Evolutionary conservation across 2,329 filamentous ascomycete genomes (phyloP), one percentile per base, ranked within the genome.

Genomic region (Cordyceps sp.): DNA sequence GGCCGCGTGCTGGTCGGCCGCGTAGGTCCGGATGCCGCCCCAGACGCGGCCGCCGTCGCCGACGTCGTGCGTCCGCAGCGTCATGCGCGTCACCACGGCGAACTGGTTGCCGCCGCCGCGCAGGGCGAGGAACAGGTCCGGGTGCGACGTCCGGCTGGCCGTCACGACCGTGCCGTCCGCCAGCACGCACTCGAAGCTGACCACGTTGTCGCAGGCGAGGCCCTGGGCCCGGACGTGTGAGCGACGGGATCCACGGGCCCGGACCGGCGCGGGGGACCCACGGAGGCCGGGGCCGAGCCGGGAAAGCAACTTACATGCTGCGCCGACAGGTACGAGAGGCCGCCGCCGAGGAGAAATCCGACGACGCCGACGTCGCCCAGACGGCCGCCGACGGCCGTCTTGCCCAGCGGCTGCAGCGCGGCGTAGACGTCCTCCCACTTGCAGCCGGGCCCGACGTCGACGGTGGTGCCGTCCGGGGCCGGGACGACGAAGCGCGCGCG

Each of bases 61-160:
- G 17, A 60, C 53, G 3, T 42, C 47, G 41, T 58, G 55, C 0
- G 58, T 57, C 38, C 58, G 47, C 10, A 69, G 44, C 7, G 57
- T 43, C 40, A 62, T 64, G 5, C 51, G 50, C 4, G 43, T 62
- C 6, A 66, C 58, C 37, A 67, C 55, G 28, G 66, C 68, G 37
- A 64, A 70, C 43, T 68, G 71, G 46, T 61, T 67, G n/a, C 62
- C 61, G 13, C 70, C 69, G 9, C 69, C 70, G 34, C 63, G 62
- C 4, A 73, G 55, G 1, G 62, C 66, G 38, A 53, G 54, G 46
- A 55, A 72, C 6, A 75, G 52, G 34, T 72, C 66, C 0, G 55
- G 36, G 36, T 72, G 49, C 8, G 50, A 43, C 1, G 42, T 43
- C 5, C 44, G 41, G 13, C 55, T 62, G 3, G 60, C 66, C 4